Evolutionary conservation across 2,329 filamentous ascomycete species (phyloP).

Genomic region (Paracoccidioides lutzii): DNA sequence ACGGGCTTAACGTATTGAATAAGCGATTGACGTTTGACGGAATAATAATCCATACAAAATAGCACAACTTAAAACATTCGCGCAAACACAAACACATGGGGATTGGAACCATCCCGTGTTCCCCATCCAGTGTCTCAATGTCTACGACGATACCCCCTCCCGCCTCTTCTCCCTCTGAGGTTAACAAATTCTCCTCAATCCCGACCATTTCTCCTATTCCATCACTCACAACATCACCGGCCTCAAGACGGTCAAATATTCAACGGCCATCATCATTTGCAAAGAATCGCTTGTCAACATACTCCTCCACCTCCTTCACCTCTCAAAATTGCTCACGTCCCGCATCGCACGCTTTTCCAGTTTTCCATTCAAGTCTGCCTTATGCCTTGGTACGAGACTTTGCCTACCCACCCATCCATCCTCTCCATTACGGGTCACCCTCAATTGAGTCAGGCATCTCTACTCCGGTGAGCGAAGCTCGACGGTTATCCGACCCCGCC

Average conservation of each 20-base stretch:
- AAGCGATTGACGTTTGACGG: not conserved
- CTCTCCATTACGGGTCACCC: constrained; percentile 87
- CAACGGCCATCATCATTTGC: constrained; percentile 64
- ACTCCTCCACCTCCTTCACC: constrained; percentile 55
- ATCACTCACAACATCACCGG: constrained; percentile 39
- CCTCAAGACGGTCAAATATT: constrained; percentile 45
- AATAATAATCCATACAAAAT: not conserved
- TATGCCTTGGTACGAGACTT: constrained; percentile 95
- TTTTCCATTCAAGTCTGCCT: constrained; percentile 70
- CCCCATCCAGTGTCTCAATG: constrained; percentile 11
- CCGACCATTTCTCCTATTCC: constrained; percentile 23
- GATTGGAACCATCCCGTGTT: not conserved
- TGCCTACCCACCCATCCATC: constrained; percentile 71
- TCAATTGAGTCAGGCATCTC: constrained; percentile 65
- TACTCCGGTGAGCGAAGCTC: constrained; percentile 70
- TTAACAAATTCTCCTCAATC: constrained; percentile 17
- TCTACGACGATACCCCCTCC: constrained; percentile 27
- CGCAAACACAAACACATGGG: not conserved
- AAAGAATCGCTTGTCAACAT: constrained; percentile 71
- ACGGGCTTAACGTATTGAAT: not conserved
- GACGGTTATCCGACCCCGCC: constrained; percentile 71
- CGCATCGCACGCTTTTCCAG: constrained; percentile 65
- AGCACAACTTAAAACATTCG: not conserved
- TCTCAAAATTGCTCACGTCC: constrained; percentile 56
- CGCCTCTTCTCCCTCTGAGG: constrained; percentile 18